Percentiles rank a stretch among this genome's conserved stretches.
phyloP scores from a whole-genome alignment of 495 filamentous ascomycete species.

The Xylaria cubensis region DNA sequence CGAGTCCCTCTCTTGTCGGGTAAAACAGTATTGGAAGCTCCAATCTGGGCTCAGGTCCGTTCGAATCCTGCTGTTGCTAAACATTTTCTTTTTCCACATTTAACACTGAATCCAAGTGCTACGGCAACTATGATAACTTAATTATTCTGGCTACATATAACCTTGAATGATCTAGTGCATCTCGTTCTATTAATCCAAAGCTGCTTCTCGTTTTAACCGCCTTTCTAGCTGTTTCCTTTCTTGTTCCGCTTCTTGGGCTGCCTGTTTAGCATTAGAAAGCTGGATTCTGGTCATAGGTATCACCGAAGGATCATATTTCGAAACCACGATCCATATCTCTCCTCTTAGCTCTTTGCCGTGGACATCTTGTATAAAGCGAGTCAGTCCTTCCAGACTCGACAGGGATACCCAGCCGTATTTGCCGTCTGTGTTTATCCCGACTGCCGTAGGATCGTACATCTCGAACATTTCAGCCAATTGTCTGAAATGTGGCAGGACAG shows the following conservation, averaged over 20 bases:
- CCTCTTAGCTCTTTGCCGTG: background rate
- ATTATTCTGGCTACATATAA: no score
- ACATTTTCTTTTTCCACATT: no score
- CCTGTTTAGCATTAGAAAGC: conserved; percentile 1
- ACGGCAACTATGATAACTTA: no score
- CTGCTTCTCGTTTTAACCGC: conserved; percentile 6
- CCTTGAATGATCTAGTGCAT: no score
- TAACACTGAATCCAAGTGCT: no score
- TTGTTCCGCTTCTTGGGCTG: conserved; percentile 10
- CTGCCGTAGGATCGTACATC: background rate
- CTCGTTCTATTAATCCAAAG: no score
- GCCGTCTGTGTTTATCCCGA: background rate
- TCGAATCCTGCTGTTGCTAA: no score
- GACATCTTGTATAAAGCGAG: conserved; percentile 5
- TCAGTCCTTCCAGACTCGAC: background rate
- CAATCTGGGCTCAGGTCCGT: no score
- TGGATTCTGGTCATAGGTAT: conserved; percentile 3
- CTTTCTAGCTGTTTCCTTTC: conserved; percentile 15
- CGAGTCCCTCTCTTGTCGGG: no score
- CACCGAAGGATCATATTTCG: conserved; percentile 11
- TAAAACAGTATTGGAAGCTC: no score
- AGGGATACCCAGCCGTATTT: conserved; percentile 18
- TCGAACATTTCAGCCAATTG: conserved; percentile 11
- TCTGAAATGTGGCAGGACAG: background rate
- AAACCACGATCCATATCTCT: conserved; percentile 3